phyloP scores from a whole-genome alignment of 805 yeast species.

The Candida sonorensis region DNA sequence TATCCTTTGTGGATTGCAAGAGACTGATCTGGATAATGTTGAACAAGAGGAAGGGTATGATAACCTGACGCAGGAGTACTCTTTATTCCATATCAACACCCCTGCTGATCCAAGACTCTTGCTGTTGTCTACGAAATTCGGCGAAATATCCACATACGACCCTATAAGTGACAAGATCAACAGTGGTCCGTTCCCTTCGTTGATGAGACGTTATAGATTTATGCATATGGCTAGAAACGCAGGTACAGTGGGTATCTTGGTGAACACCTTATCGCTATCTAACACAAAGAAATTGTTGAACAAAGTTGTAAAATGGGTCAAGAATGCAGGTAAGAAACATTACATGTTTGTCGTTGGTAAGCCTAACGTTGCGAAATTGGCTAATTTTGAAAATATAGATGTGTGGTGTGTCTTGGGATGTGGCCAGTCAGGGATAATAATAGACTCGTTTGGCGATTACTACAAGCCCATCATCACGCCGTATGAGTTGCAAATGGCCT shows the following conservation, averaged over 20 bases:
- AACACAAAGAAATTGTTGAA: constrained; percentile 67
- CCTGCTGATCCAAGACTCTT: constrained; percentile 80
- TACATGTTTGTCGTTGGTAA: constrained; percentile 95
- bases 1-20: constrained; percentile 22
- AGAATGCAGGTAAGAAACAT: constrained; percentile 78
- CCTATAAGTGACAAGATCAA: constrained; percentile 27
- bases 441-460: constrained; percentile 74
- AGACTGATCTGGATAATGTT: constrained; percentile 9
- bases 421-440: constrained; percentile 84
- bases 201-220: constrained; percentile 75
- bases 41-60: constrained; percentile 27
- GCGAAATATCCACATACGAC: constrained; percentile 44
- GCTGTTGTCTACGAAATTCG: constrained; percentile 66
- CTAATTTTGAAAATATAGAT: constrained; percentile 91
- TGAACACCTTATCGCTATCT: constrained; percentile 79
- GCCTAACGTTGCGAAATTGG: constrained; percentile 94
- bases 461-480: constrained; percentile 93
- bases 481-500: constrained; percentile 78
- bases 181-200: constrained; percentile 66
- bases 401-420: constrained; percentile 95
- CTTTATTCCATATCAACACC: constrained; percentile 59
- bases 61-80: constrained; percentile 35
- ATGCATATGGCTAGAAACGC: constrained; percentile 90
- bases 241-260: constrained; percentile 84
- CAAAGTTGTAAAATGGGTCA: constrained; percentile 52